phyloP scores from a whole-genome alignment of 805 yeast species.

The Lipomyces chichibuensis region DNA sequence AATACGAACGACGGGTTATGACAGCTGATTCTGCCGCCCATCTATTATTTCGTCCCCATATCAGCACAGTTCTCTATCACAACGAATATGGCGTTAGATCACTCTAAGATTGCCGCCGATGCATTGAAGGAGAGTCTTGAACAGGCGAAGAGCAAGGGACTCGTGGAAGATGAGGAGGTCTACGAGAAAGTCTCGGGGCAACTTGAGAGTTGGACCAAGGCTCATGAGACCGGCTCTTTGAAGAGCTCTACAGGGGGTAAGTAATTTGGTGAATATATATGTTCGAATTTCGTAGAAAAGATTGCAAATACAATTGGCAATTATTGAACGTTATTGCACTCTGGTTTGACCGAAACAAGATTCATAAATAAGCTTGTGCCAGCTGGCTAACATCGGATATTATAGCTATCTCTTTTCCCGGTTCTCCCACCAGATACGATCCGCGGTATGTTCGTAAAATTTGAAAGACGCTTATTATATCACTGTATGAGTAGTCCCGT shows the following conservation, averaged over 20 bases:
- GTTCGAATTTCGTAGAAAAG: background rate
- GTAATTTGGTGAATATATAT: background rate
- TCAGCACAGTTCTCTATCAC: background rate
- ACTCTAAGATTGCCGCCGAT: background rate
- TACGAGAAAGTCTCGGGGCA: background rate
- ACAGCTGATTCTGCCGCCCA: background rate
- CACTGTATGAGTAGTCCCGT: background rate
- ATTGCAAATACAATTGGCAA: background rate
- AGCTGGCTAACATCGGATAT: background rate
- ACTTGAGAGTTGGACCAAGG: background rate
- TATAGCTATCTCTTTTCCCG: background rate
- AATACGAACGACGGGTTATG: background rate
- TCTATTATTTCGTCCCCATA: background rate
- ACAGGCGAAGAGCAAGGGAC: background rate
- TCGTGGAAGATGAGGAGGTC: background rate
- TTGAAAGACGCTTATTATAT: background rate
- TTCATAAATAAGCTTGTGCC: background rate
- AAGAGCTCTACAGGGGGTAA: background rate
- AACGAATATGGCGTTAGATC: background rate
- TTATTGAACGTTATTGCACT: background rate
- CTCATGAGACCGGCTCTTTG: background rate
- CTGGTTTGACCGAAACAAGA: background rate
- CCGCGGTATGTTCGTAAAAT: slow-evolving; percentile 17
- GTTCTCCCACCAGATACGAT: slow-evolving; percentile 30
- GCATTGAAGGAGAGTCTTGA: background rate